Evolutionary conservation across 768 basidiomycete species (phyloP).

Genomic region (Lactifluus piperatus): DNA sequence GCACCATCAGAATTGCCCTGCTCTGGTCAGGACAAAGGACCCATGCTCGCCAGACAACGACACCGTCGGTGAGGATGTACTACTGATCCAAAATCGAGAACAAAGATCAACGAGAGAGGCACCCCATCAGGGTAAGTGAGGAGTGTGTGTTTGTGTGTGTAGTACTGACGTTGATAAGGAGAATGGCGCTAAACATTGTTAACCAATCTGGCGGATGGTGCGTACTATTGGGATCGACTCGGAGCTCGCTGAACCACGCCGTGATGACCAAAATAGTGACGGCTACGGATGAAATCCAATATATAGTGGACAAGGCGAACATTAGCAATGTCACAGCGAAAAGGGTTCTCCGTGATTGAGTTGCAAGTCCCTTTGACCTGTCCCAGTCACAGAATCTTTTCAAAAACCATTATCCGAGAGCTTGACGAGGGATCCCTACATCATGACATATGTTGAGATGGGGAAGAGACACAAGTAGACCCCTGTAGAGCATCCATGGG

Average conservation of each 20-base stretch:
- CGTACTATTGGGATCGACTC: background rate
- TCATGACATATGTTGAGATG: background rate
- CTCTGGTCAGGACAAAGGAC: background rate
- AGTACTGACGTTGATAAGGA: conserved; percentile 6
- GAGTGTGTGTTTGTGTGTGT: too few species aligned
- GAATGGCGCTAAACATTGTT: background rate
- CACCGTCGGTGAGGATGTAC: conserved; percentile 6
- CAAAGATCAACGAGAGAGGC: background rate
- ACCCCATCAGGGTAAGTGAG: too few species aligned
- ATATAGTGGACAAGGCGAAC: conserved; percentile 1
- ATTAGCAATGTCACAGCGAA: background rate
- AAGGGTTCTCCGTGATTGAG: background rate
- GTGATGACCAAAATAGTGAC: background rate
- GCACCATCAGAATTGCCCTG: background rate
- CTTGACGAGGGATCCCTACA: background rate
- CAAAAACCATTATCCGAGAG: background rate
- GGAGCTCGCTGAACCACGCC: background rate
- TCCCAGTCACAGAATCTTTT: background rate
- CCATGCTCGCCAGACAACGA: conserved; percentile 14
- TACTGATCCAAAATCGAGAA: background rate
- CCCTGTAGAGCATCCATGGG: background rate
- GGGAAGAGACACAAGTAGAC: conserved; percentile 5
- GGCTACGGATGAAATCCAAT: background rate
- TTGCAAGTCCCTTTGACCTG: background rate
- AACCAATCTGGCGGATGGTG: background rate